Conservation (phyloP, 2,329 filamentous ascomycete genomes). For the Alternaria gansuensis region DNA sequence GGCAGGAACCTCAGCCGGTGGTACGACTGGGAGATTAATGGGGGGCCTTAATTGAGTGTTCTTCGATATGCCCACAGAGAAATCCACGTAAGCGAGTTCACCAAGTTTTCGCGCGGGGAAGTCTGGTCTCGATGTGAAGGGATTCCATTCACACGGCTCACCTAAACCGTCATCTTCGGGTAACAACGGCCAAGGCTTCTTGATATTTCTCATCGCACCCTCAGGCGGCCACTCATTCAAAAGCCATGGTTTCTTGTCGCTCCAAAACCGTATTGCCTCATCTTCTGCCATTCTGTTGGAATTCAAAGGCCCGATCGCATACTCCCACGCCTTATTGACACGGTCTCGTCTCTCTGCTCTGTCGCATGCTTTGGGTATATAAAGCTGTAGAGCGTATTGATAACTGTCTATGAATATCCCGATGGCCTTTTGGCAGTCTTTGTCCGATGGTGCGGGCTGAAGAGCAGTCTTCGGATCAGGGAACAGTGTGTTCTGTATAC, state of each 20-base stretch:
- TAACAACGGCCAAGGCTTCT: constrained; percentile 26
- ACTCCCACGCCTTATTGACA: constrained; percentile 36
- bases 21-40: neutral
- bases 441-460: constrained; percentile 28
- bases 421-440: constrained; percentile 39
- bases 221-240: constrained; percentile 7
- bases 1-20: constrained; percentile 14
- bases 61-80: constrained; percentile 16
- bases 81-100: constrained; percentile 37
- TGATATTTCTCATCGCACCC: neutral
- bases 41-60: neutral
- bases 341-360: constrained; percentile 26
- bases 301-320: constrained; percentile 43
- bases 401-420: constrained; percentile 51
- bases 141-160: constrained; percentile 40
- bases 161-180: constrained; percentile 29
- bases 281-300: constrained; percentile 34
- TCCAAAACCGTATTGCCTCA: constrained; percentile 48
- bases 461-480: constrained; percentile 30
- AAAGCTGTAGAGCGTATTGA: constrained; percentile 36
- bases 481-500: constrained; percentile 34
- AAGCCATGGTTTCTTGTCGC: neutral
- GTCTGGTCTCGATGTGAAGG: constrained; percentile 23
- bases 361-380: constrained; percentile 25
- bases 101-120: constrained; percentile 25